Percentiles rank a stretch among this genome's conserved stretches.
These are phyloP conservation scores for Russula virescens DNA, from an alignment of 768 basidiomycete species.

Conservation along the genomic window DNA sequence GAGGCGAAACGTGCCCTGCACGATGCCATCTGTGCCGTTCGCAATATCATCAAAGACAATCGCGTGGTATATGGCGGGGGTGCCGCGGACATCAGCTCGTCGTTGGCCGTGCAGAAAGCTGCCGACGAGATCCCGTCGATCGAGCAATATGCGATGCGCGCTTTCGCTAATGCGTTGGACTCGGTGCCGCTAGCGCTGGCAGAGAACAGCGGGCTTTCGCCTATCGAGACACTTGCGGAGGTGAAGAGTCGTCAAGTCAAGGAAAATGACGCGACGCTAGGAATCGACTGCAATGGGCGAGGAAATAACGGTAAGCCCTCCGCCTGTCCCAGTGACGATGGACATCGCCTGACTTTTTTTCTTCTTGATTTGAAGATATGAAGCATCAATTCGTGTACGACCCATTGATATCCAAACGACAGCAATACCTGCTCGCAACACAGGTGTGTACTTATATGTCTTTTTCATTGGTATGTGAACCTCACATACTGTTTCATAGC, in stretches of 20 bases:
- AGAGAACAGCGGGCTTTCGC: conserved; percentile 94
- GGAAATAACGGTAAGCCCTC: conserved; percentile 74
- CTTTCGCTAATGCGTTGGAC: conserved; percentile 94
- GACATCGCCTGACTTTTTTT: neutral
- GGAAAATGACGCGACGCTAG: conserved; percentile 79
- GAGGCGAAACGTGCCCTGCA: conserved; percentile 98
- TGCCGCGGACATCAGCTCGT: conserved; percentile 93
- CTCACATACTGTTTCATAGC: conserved; percentile 34
- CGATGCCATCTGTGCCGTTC: conserved; percentile 95
- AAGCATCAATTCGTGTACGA: conserved; percentile 96
- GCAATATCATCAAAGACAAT: conserved; percentile 92
- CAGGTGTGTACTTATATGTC: conserved; percentile 49
- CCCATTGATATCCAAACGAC: conserved; percentile 93
- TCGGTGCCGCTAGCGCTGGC: conserved; percentile 94
- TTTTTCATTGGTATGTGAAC: conserved; percentile 1
- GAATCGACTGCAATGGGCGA: conserved; percentile 86
- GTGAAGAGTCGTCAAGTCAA: conserved; percentile 89
- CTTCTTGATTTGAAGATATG: conserved; percentile 63
- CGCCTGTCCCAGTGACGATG: neutral
- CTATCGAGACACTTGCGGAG: conserved; percentile 94
- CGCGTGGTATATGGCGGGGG: conserved; percentile 98
- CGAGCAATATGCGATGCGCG: conserved; percentile 99
- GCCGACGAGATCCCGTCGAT: conserved; percentile 98
- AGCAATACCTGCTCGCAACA: conserved; percentile 95
- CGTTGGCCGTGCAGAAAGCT: conserved; percentile 87